These are phyloP conservation scores for Spongiforma sp. DNA, from an alignment of 1,284 basidiomycete species.

Conservation along the genomic window DNA sequence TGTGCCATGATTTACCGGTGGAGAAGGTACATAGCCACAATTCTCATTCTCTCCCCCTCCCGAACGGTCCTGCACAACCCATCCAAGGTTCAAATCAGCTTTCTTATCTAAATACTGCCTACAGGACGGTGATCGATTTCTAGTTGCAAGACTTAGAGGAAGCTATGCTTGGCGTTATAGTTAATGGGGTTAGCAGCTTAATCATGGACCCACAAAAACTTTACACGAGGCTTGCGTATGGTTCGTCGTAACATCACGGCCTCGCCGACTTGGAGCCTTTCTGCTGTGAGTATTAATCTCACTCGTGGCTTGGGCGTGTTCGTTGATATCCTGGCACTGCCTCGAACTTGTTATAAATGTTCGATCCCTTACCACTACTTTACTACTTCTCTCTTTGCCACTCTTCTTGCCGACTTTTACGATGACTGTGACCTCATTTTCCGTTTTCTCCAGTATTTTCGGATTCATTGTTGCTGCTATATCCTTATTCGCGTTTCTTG, in stretches of 20 bases:
- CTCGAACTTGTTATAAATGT: no score
- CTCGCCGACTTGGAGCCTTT: no score
- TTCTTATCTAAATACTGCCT: no score
- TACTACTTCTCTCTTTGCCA: not conserved
- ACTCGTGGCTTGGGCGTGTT: not conserved
- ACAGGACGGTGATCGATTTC: no score
- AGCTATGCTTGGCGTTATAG: not conserved
- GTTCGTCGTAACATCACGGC: not conserved
- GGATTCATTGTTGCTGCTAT: conserved; percentile 7
- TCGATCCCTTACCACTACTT: not conserved
- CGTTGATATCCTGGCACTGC: not conserved
- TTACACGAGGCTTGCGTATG: not conserved
- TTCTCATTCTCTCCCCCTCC: not conserved
- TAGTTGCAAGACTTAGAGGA: no score
- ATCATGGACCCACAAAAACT: not conserved
- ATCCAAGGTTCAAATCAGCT: no score
- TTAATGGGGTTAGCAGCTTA: not conserved
- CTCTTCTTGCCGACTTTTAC: not conserved
- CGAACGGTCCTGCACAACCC: no score
- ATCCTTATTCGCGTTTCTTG: not conserved
- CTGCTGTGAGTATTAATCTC: no score
- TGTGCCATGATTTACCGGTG: not conserved
- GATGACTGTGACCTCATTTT: not conserved
- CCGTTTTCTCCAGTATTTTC: conserved; percentile 7
- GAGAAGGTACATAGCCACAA: not conserved